phyloP scores from a whole-genome alignment of 1,284 basidiomycete genomes.

The Apiotrichum gamsii region DNA sequence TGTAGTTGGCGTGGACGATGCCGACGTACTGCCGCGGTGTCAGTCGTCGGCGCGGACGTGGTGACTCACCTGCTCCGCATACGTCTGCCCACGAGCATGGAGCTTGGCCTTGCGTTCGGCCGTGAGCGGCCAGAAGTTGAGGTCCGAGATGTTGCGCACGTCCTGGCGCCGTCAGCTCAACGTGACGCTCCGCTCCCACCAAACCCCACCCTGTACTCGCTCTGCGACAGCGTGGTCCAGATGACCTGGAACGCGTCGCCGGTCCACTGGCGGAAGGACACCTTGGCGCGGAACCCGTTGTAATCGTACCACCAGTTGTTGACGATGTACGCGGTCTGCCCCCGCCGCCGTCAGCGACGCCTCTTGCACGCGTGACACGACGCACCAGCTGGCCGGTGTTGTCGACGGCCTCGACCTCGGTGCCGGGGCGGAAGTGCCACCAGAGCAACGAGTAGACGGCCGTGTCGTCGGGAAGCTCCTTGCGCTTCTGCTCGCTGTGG shows the following conservation, averaged over 20 bases:
- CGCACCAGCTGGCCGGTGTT: not conserved
- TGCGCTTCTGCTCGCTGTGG: not conserved
- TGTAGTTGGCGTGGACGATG: slow-evolving; percentile 8
- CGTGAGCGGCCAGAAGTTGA: not conserved
- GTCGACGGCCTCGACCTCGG: not conserved
- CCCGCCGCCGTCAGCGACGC: too few relatives aligned
- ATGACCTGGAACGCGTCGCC: slow-evolving; percentile 3
- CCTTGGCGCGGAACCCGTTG: slow-evolving; percentile 2
- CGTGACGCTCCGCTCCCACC: not conserved
- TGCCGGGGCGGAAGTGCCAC: not conserved
- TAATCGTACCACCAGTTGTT: not conserved
- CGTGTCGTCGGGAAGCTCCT: not conserved
- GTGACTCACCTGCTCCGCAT: not conserved
- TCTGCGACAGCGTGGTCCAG: not conserved
- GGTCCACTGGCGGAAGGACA: slow-evolving; percentile 3
- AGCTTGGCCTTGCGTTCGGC: not conserved
- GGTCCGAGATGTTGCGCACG: not conserved
- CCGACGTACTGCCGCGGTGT: not conserved
- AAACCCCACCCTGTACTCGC: slow-evolving; percentile 1
- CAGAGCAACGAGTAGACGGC: not conserved
- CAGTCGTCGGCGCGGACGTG: too few relatives aligned
- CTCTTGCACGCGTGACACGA: not conserved
- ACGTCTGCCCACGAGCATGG: not conserved
- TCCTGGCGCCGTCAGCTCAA: not conserved
- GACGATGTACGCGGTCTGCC: not conserved